Base-by-base conservation (phyloP, 129 eudicot species). In the Flaveria bidentis region DNA sequence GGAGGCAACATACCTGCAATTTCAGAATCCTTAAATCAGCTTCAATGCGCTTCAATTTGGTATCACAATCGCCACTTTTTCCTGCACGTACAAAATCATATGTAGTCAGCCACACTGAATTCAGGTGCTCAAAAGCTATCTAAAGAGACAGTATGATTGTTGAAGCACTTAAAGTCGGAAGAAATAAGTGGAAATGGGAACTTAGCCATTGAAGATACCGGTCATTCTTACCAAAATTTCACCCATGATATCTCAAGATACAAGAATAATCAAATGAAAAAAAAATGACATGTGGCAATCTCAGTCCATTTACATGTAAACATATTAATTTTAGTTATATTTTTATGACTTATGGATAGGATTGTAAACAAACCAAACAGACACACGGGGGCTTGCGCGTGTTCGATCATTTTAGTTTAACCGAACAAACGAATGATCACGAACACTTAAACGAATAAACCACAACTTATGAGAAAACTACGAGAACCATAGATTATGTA, bases 1-100 rank as follows among this genome's bases (percentile, higher is more conserved):
- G 17, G 9, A 78, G 70, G 39, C 52, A 80, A 49, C 81, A 50
- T 53, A 93, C 97, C 97, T 90, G 98, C 81, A 88, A 77, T 67
- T 87, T 82, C 69, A 94, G 85, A 80, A 91, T 88, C 81, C 85
- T 83, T 76, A 91, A 69, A 84, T 94, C 99, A 74, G 99, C 99
- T 67, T 94, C 97, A 4, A 91, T 84, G 33, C 96, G 89, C 84
- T 82, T 88, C 73, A 86, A 42, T 70, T 83, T 86, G 55, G 75
- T 73, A 55, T 86, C 86, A 42, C 72, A 80, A 76, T 85, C 89
- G 47, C 60, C 80, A 79, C 60, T 39, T 69, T 73, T 88, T 73
- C 92, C 98, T 87, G 91, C 73, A 69, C 18, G 55, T 14, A 73
- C 53, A 45, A 57, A 76, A 79, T 67, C 51, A 71, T 26, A 60